These are phyloP conservation scores for Botrytis aclada DNA, from an alignment of 2,329 filamentous ascomycete species.

Conservation along the genomic window DNA sequence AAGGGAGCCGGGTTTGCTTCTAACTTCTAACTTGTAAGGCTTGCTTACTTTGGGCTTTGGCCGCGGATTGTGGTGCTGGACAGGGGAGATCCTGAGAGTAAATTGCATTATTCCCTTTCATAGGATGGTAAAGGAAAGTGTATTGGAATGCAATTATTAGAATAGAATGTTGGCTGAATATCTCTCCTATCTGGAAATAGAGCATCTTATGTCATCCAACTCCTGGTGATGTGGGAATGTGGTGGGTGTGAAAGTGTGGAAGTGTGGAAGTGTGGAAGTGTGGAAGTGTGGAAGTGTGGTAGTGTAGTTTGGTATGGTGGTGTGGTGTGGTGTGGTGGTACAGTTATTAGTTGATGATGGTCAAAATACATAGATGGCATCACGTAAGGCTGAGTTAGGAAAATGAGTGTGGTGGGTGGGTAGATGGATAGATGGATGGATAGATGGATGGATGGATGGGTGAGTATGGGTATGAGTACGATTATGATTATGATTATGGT, in stretches of 20 bases:
- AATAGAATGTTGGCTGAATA: background rate
- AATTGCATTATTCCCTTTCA: background rate
- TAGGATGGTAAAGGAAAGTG: background rate
- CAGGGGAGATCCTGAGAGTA: slow-evolving; percentile 6
- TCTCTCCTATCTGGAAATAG: slow-evolving; percentile 8
- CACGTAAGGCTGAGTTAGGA: slow-evolving; percentile 6
- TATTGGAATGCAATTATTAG: background rate
- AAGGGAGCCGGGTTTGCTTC: background rate
- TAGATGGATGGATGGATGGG: too few species aligned
- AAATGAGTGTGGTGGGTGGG: background rate
- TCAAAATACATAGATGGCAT: background rate
- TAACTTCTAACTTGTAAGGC: background rate
- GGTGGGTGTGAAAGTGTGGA: background rate
- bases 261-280: background rate
- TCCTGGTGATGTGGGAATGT: background rate
- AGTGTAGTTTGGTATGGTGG: too few species aligned
- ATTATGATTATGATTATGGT: background rate
- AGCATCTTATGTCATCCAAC: slow-evolving; percentile 6
- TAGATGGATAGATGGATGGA: too few species aligned
- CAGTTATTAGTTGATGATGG: background rate
- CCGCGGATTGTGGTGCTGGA: background rate
- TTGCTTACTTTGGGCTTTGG: background rate
- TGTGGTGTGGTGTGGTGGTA: background rate
- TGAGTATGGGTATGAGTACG: background rate
- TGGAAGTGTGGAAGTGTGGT: background rate